Base-by-base conservation (phyloP, 164 flowering plant species). In the Kalanchoe fedtschenkoi region DNA sequence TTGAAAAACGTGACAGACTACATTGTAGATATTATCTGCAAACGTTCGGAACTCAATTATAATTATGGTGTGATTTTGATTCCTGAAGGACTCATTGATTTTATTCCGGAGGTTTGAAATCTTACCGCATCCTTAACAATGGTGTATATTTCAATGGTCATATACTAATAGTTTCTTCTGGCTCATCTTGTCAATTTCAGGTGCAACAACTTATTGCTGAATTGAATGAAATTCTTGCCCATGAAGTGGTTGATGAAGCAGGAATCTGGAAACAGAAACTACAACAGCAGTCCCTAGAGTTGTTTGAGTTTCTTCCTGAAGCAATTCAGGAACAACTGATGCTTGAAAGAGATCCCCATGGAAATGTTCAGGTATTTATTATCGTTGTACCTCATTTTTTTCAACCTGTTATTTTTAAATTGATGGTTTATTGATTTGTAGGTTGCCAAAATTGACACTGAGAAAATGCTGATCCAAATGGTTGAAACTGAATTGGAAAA, bases 321-420 rank as follows among this genome's bases (percentile, higher is more conserved):
- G 87, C 96, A 66, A 93, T 93, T 76, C 99, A 93, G 69, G 97
- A 90, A 55, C 99, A 93, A 57, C 70, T 93, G 78, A 65, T 93
- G 86, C 95, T 93, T 66, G 97, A 93, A 77, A 90, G 99, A 75
- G 97, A 90, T 79, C 99, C 99, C 30, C 99, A 93, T 72, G 99
- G 99, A 69, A 93, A 93, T 83, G 97, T 93, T 61, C 98, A 93
- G 91, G 98, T 93, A 59, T 51, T 9, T 29, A n/a, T n/a, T n/a
- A n/a, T n/a, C n/a, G 15, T 32, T 4, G n/a, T n/a, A 21, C 16
- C 16, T 58, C 24, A n/a, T 33, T 58, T 22, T 16, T 32, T 32
- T n/a, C n/a, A n/a, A 13, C 29, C 42, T 2, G 19, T 34, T 21
- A 34, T 58, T 11, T 33, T 33, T 34, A 32, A 2, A n/a, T 17